Conservation (phyloP, 257 asterid genomes). For the Gentiana straminea region DNA sequence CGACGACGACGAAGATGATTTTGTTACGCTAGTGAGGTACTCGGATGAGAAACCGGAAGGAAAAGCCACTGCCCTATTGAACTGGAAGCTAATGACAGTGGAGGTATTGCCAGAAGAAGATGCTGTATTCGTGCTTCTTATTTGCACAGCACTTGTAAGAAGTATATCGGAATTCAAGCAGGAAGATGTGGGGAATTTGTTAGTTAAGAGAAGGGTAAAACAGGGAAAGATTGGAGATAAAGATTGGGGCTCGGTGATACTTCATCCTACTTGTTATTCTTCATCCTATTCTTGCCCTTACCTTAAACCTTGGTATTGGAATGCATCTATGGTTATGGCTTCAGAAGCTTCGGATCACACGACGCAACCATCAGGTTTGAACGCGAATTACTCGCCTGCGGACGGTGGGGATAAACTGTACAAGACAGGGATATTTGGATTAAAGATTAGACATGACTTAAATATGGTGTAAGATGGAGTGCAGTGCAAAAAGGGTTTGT, state of each 20-base stretch:
- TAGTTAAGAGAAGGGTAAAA: constrained; percentile 57
- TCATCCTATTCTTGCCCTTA: constrained; percentile 26
- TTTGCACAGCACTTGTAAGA: constrained; percentile 47
- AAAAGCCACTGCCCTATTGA: constrained; percentile 78
- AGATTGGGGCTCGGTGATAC: constrained; percentile 78
- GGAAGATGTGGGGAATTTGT: constrained; percentile 54
- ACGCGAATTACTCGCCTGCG: constrained; percentile 46
- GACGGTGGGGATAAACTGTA: constrained; percentile 80
- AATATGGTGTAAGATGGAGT: no score
- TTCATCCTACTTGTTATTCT: constrained; percentile 43
- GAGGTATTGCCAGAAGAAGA: constrained; percentile 83
- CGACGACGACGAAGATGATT: constrained; percentile 42
- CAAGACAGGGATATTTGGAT: constrained; percentile 42
- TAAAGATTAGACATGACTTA: constrained; percentile 3
- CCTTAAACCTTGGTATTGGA: constrained; percentile 81
- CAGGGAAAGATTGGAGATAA: constrained; percentile 64
- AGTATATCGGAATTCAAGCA: constrained; percentile 54
- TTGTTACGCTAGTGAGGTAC: constrained; percentile 51
- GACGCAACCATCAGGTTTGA: constrained; percentile 17
- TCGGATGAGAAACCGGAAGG: constrained; percentile 61
- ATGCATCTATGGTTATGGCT: constrained; percentile 41
- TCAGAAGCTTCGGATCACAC: constrained; percentile 31
- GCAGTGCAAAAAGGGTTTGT: no score
- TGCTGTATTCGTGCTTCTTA: constrained; percentile 57
- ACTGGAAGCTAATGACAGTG: constrained; percentile 65